phyloP scores from a whole-genome alignment of 2,329 filamentous ascomycete genomes.

The Akanthomyces muscarius region DNA sequence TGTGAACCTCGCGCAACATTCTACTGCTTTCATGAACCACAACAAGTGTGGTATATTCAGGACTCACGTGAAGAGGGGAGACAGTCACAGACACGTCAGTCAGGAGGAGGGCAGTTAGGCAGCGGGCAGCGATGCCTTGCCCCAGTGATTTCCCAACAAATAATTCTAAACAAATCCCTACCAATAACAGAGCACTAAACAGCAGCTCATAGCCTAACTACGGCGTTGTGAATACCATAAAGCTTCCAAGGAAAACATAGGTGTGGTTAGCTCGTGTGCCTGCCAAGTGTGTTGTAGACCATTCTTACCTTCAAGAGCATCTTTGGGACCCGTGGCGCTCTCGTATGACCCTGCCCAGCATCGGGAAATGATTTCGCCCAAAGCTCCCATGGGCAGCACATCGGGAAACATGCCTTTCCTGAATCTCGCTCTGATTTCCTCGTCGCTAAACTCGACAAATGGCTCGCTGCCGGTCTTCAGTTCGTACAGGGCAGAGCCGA shows the following conservation, averaged over 20 bases:
- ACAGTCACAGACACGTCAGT: neutral
- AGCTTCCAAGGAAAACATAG: neutral
- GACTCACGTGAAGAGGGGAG: neutral
- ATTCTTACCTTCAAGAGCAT: neutral
- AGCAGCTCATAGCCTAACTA: neutral
- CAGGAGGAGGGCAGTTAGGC: neutral
- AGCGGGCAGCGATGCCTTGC: neutral
- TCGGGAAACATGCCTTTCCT: neutral
- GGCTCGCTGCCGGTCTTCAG: neutral
- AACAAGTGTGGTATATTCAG: neutral
- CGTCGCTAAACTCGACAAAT: neutral
- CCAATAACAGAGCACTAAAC: neutral
- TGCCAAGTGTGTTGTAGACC: neutral
- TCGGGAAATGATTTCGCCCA: neutral
- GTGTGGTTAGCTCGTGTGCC: neutral
- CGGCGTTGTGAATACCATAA: neutral
- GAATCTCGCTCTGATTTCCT: neutral
- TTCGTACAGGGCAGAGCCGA: conserved; percentile 3
- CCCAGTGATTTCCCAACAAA: neutral
- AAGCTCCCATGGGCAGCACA: neutral
- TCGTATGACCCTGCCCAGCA: neutral
- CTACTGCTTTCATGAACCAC: neutral
- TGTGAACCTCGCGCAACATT: neutral
- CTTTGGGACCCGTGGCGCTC: neutral
- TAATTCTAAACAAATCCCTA: neutral